Conservation (phyloP, 768 basidiomycete species). For the Lactarius sanguifluus region DNA sequence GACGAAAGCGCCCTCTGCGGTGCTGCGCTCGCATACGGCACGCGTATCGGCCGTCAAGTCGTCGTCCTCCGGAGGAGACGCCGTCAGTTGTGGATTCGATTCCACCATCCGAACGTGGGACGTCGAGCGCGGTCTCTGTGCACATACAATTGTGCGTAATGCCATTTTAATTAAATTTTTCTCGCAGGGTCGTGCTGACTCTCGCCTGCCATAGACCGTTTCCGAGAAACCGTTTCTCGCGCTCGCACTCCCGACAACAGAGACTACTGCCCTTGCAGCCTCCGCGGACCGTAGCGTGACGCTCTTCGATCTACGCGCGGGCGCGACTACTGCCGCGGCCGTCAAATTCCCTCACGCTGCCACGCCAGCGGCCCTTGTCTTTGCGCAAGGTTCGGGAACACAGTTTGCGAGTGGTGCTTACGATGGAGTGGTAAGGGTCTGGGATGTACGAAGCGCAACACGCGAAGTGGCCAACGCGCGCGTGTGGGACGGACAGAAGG, state of each 20-base stretch:
- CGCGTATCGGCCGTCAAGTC: slow-evolving; percentile 77
- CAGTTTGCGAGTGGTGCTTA: slow-evolving; percentile 74
- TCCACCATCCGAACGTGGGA: slow-evolving; percentile 92
- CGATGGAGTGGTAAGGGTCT: slow-evolving; percentile 73
- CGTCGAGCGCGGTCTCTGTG: slow-evolving; percentile 70
- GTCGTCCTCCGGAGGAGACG: slow-evolving; percentile 41
- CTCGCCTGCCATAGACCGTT: slow-evolving; percentile 46
- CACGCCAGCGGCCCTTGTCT: slow-evolving; percentile 61
- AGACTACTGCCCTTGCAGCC: slow-evolving; percentile 53
- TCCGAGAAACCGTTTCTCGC: slow-evolving; percentile 77
- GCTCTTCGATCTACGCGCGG: slow-evolving; percentile 63
- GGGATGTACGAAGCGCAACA: slow-evolving; percentile 74
- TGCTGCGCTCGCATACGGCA: slow-evolving; percentile 81
- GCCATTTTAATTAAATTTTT: background rate
- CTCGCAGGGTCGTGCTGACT: background rate
- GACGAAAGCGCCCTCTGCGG: slow-evolving; percentile 63
- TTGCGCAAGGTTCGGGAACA: slow-evolving; percentile 36
- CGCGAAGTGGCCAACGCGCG: slow-evolving; percentile 63
- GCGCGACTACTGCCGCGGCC: slow-evolving; percentile 37
- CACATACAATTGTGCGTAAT: slow-evolving; percentile 61
- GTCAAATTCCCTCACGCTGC: slow-evolving; percentile 58
- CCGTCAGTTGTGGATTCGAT: slow-evolving; percentile 83
- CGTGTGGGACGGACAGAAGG: slow-evolving; percentile 56
- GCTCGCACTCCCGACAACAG: slow-evolving; percentile 46
- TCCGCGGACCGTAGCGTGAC: slow-evolving; percentile 76